These are phyloP conservation scores for Stentor roeselii DNA, from an alignment of 73 alveolate genomes.

Conservation along the genomic window DNA sequence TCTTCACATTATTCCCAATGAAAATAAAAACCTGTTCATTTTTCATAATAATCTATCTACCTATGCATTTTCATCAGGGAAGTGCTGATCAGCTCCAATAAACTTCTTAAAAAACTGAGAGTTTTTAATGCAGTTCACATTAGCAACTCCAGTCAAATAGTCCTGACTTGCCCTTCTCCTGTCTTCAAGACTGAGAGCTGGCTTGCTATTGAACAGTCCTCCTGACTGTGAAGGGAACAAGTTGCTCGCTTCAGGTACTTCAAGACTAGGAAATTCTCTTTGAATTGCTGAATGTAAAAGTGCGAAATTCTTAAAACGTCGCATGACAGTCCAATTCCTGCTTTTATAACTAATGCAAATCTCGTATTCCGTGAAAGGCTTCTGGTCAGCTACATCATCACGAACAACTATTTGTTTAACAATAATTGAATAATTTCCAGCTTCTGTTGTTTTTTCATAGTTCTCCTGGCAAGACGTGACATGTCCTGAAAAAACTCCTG, in stretches of 20 bases:
- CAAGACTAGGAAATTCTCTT: constrained; percentile 11
- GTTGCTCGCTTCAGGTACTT: background rate
- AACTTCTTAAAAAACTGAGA: constrained; percentile 6
- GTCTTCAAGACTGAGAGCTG: background rate
- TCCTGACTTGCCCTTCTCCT: constrained; percentile 29
- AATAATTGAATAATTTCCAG: background rate
- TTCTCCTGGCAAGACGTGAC: constrained; percentile 11
- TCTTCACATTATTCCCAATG: too few relatives aligned
- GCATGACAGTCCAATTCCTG: constrained; percentile 63
- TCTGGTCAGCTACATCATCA: constrained; percentile 7
- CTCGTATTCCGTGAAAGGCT: constrained; percentile 82
- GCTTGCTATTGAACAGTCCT: background rate
- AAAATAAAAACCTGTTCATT: too few relatives aligned
- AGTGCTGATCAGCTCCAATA: constrained; percentile 3
- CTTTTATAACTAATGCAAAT: constrained; percentile 49
- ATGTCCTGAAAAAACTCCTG: constrained; percentile 35
- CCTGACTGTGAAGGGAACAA: background rate
- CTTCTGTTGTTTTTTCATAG: background rate
- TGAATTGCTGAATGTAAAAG: constrained; percentile 39
- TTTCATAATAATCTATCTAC: too few relatives aligned
- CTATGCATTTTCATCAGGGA: constrained; percentile 18
- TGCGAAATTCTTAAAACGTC: constrained; percentile 70
- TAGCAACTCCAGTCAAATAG: constrained; percentile 5
- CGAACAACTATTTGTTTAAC: background rate
- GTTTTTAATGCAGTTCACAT: background rate